Percentiles rank a stretch among this genome's conserved stretches.
Conservation (phyloP, 2,329 filamentous ascomycete genomes). For the Trichoderma breve region DNA sequence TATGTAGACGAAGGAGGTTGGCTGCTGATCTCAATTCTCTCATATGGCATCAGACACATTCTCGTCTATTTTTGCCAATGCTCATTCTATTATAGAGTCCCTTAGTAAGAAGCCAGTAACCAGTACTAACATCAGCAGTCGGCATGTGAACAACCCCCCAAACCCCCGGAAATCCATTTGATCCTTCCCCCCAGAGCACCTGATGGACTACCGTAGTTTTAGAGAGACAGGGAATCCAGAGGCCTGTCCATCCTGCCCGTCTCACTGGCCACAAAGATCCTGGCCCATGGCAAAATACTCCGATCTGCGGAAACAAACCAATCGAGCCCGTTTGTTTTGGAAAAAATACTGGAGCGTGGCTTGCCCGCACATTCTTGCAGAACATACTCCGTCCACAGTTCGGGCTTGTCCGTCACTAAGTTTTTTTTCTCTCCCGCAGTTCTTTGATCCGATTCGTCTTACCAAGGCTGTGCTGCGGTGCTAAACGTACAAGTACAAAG, state of each 20-base stretch:
- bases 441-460: background rate
- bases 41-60: background rate
- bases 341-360: background rate
- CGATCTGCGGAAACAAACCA: background rate
- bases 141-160: background rate
- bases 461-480: background rate
- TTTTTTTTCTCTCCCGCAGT: background rate
- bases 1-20: background rate
- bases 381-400: background rate
- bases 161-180: background rate
- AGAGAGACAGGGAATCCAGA: background rate
- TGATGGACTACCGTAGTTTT: background rate
- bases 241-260: background rate
- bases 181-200: background rate
- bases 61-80: background rate
- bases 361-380: background rate
- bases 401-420: background rate
- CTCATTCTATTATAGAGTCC: fast-evolving
- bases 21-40: background rate
- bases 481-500: background rate
- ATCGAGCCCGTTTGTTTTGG: background rate
- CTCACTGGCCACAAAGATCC: background rate
- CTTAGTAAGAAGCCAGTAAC: background rate
- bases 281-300: background rate
- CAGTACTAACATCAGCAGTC: background rate